phyloP scores from a whole-genome alignment of 805 yeast genomes.

The Nakazawaea wickerhamii region DNA sequence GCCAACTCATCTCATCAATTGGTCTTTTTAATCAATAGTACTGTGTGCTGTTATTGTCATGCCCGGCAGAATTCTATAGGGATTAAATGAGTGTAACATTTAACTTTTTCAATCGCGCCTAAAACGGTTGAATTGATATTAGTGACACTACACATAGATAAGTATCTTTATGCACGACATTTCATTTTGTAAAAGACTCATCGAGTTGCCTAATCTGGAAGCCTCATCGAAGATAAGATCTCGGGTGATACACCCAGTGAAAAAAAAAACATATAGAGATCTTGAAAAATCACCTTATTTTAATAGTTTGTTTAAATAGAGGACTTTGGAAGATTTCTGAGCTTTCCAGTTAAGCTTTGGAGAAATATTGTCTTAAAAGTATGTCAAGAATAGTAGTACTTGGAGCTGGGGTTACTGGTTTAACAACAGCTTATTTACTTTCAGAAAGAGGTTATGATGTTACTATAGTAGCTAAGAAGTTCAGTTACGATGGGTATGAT shows the following conservation, averaged over 20 bases:
- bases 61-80: no score
- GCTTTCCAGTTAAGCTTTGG: not conserved
- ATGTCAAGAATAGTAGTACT: conserved; percentile 20
- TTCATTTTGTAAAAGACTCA: no score
- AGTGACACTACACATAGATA: no score
- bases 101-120: no score
- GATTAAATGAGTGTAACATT: no score
- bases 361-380: no score
- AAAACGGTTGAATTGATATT: no score
- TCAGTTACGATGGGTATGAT: conserved; percentile 24
- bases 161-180: no score
- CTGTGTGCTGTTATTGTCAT: no score
- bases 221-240: not conserved
- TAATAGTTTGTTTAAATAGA: not conserved
- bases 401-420: conserved; percentile 53
- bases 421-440: conserved; percentile 43
- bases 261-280: not conserved
- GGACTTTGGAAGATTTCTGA: not conserved
- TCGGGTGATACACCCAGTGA: not conserved
- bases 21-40: no score
- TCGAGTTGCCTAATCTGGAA: not conserved
- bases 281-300: no score
- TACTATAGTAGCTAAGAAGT: conserved; percentile 36
- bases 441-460: conserved; percentile 35
- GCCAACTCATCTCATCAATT: conserved; percentile 8